phyloP scores from a whole-genome alignment of 306 rosid species.

The Elaeagnus macrophylla region DNA sequence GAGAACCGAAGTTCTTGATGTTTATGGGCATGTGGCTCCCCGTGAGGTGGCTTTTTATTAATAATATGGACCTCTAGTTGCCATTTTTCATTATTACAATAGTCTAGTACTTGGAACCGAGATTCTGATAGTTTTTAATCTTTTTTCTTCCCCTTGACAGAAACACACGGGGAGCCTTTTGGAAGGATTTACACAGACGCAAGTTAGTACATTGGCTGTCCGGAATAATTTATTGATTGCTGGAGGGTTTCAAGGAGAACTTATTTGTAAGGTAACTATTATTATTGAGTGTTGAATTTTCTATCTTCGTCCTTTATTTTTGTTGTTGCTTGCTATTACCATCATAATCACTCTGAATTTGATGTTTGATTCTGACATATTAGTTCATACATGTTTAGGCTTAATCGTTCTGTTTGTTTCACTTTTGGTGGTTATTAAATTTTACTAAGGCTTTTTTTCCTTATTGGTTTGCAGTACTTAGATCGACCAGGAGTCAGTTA shows the following conservation, averaged over 20 bases:
- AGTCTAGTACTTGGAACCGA: background rate
- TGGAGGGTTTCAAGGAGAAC: conserved; percentile 33
- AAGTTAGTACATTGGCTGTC: conserved; percentile 28
- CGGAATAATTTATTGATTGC: conserved; percentile 25
- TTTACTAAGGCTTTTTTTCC: background rate
- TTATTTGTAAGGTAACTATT: conserved; percentile 26
- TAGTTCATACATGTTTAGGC: too few relatives aligned
- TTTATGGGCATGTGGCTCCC: conserved; percentile 28
- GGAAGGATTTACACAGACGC: conserved; percentile 32
- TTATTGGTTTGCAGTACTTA: conserved; percentile 18
- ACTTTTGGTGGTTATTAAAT: background rate
- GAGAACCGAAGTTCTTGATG: conserved; percentile 25
- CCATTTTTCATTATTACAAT: background rate
- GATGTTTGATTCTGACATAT: too few relatives aligned
- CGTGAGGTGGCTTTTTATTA: conserved; percentile 18
- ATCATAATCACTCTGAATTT: too few relatives aligned
- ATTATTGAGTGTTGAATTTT: background rate
- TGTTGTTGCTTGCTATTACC: too few relatives aligned
- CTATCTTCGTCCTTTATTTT: background rate
- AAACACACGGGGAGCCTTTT: conserved; percentile 29
- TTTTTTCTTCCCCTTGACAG: conserved; percentile 2
- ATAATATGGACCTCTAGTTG: background rate
- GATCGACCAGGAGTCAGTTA: conserved; percentile 32
- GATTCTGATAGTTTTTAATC: background rate
- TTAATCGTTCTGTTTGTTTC: too few relatives aligned